Base-by-base conservation (phyloP, 306 rosid species). In the Echinosophora koreensis region DNA sequence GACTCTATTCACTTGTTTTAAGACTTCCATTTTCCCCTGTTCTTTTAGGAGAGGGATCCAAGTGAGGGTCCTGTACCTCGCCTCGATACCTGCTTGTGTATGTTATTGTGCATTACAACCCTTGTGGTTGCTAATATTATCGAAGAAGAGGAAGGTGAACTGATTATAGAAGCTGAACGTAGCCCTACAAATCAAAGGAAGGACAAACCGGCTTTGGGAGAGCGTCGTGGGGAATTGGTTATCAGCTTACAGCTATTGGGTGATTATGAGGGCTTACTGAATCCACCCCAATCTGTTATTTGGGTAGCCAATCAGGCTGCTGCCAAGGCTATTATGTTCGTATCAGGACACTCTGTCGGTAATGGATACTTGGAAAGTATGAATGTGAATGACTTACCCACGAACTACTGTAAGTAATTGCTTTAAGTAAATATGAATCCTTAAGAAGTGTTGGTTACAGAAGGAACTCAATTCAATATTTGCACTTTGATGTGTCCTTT, bases 11-110 rank as follows among this genome's bases (percentile, higher is more conserved):
- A 55, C 58, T 74, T 44, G 49, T 71, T 64, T 76, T 59, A 58
- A 59, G 59, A 42, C 22, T 3, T 71, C 8, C 52, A 35, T 70
- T 42, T 74, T 6, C 18, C 9, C 15, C 27, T 72, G 46, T 44
- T 64, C 69, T 83, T 74, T 77, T 59, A 95, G 99, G 99, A 95
- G 91, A 90, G 97, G 81, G 97, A 91, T 87, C 90, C 96, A 8
- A 76, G 84, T 66, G 99, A 95, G 83, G 99, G 98, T 70, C 99
- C 99, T 80, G 97, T 89, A 67, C 97, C 99, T 84, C 97, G 97
- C 73, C 89, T 95, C 42, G 99, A 95, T 82, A 92, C 97, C 73
- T 86, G 99, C 87, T 79, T 95, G 82, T 90, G 92, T 90, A 84
- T 92, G 97, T 74, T 95, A 51, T 84, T 95, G 87, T 88, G 96